Evolutionary conservation across 768 basidiomycete species (phyloP), one percentile per base, ranked within the genome.

Genomic region (Kwoniella dejecticola): DNA sequence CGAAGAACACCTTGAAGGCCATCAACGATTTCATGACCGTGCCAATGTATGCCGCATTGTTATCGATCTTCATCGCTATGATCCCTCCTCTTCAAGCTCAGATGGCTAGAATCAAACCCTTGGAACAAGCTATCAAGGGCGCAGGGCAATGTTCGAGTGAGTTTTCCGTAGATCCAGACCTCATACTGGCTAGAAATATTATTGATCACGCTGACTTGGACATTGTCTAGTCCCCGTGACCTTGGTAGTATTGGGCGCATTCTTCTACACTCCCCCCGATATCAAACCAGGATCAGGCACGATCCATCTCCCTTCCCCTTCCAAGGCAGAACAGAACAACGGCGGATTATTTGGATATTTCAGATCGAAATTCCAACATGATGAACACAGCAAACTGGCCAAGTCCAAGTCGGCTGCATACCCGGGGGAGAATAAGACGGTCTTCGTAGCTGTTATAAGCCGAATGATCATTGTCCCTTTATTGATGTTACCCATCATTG

Each of bases 161-260:
- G 77, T 69, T 54, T 17, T 4, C 26, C n/a, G n/a, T n/a, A n/a
- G n/a, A n/a, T 38, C 19, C 47, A 7, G 12, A 23, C n/a, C n/a
- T n/a, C n/a, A n/a, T n/a, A n/a, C n/a, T n/a, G n/a, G n/a, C n/a
- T n/a, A n/a, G n/a, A n/a, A n/a, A n/a, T n/a, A n/a, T n/a, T n/a
- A n/a, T n/a, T n/a, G n/a, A n/a, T n/a, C n/a, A n/a, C n/a, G n/a
- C n/a, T n/a, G n/a, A n/a, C n/a, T n/a, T n/a, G n/a, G n/a, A n/a
- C n/a, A n/a, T n/a, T n/a, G n/a, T n/a, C n/a, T 88, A 10, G 88
- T 97, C 62, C 95, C 94, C 0, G 73, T 97, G 26, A 97, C 94
- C 1, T 81, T 96, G 24, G 83, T 97, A 57, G 91, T 96, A 5
- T 86, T 97, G 42, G 94, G 94, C 11, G 92, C 89, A 13, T 97